Evolutionary conservation across 805 yeast species (phyloP).

Genomic region (Isabelozyma heimii): DNA sequence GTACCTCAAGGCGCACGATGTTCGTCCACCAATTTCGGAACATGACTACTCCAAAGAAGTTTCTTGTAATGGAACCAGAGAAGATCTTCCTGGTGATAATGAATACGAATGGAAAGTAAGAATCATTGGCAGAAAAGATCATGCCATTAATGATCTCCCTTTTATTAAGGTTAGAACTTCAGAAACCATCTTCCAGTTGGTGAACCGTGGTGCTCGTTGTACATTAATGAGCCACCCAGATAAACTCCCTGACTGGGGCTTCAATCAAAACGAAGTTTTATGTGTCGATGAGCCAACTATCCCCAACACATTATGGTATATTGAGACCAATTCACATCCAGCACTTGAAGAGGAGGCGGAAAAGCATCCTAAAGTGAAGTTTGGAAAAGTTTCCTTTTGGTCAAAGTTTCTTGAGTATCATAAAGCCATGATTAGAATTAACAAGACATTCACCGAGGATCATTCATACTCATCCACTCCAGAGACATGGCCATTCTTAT

Average conservation of each 20-base stretch:
- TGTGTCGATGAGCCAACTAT: conserved; percentile 75
- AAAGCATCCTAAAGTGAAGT: conserved; percentile 16
- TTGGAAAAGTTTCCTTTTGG: conserved; percentile 37
- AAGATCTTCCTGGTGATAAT: conserved; percentile 58
- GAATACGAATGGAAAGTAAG: conserved; percentile 70
- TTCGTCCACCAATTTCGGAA: conserved; percentile 84
- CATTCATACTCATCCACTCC: conserved; percentile 57
- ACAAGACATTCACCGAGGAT: conserved; percentile 44
- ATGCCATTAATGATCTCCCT: conserved; percentile 32
- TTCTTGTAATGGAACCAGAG: conserved; percentile 60
- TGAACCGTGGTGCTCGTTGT: conserved; percentile 68
- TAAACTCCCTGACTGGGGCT: conserved; percentile 82
- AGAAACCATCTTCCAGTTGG: conserved; percentile 67
- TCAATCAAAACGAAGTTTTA: conserved; percentile 80
- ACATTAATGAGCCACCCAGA: conserved; percentile 68
- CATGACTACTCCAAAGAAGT: conserved; percentile 90
- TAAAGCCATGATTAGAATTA: conserved; percentile 50
- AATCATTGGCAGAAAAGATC: conserved; percentile 34
- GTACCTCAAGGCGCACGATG: conserved; percentile 61
- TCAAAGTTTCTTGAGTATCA: conserved; percentile 56
- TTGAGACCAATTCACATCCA: conserved; percentile 67
- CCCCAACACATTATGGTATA: conserved; percentile 68
- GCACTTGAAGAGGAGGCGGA: conserved; percentile 21
- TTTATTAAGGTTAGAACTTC: conserved; percentile 47
- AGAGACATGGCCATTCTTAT: conserved; percentile 58